These are phyloP conservation scores for Diutina siamensis DNA, from an alignment of 1,139 yeast species.

Conservation along the genomic window DNA sequence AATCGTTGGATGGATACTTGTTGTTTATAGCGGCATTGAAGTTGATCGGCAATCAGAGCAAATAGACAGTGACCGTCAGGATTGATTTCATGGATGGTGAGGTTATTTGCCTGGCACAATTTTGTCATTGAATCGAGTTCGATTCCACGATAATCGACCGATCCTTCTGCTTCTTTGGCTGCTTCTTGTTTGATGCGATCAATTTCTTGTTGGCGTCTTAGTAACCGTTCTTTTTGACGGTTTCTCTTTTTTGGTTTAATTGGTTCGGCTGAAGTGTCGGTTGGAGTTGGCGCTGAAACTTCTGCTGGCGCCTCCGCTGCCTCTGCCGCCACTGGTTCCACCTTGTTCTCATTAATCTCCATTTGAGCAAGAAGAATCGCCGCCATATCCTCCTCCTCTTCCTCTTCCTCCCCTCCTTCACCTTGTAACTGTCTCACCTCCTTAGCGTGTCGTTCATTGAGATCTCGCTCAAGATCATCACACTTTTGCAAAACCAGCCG, in stretches of 20 bases:
- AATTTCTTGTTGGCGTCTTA: slow-evolving; percentile 61
- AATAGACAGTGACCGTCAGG: slow-evolving; percentile 96
- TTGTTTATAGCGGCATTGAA: slow-evolving; percentile 37
- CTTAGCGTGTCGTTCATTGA: slow-evolving; percentile 39
- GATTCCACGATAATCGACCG: slow-evolving; percentile 56
- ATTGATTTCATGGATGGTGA: slow-evolving; percentile 51
- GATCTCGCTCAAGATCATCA: slow-evolving; percentile 42
- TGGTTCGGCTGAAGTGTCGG: slow-evolving; percentile 5
- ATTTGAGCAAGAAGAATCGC: background rate
- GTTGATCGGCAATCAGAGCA: slow-evolving; percentile 75
- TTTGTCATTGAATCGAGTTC: slow-evolving; percentile 57
- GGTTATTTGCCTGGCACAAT: slow-evolving; percentile 34
- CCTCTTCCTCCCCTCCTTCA: slow-evolving; percentile 7
- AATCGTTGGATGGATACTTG: slow-evolving; percentile 36
- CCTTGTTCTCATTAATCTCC: slow-evolving; percentile 31
- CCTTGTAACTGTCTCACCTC: slow-evolving; percentile 27
- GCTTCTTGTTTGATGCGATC: slow-evolving; percentile 60
- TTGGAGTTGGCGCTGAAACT: background rate
- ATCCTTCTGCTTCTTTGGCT: slow-evolving; percentile 48
- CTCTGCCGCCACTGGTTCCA: slow-evolving; percentile 16
- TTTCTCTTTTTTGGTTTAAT: slow-evolving; percentile 45
- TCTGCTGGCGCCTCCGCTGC: slow-evolving; percentile 7
- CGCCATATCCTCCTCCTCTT: background rate
- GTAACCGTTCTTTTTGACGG: slow-evolving; percentile 75
- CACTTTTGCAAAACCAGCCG: slow-evolving; percentile 47